Evolutionary conservation across 192 early-diverging fungal genomes (phyloP), one percentile per base, ranked within the genome.

Genomic region (Mortierella hygrophila): DNA sequence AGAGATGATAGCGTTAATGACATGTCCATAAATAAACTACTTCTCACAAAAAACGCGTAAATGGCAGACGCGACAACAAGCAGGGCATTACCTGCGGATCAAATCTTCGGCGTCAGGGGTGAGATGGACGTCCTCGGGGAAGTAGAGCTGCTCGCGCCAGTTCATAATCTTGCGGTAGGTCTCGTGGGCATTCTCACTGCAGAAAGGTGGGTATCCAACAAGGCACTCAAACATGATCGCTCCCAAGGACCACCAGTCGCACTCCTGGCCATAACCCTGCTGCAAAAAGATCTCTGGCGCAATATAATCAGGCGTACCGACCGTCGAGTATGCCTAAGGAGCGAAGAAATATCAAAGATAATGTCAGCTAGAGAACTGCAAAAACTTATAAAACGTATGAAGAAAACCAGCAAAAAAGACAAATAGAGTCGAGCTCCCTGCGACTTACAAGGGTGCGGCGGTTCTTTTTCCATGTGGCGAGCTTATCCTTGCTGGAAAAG

Each of bases 141-240:
- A 94, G 63, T 93, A 91, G 72, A 99, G 91, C 44, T 94, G 89
- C 74, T 98, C 96, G 44, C 93, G 93, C 97, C 97, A 98, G 85
- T 96, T 95, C 88, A 99, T 96, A 85, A 99, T 99, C 92, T 99
- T 99, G 72, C 95, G 93, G 87, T 99, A 99, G 0, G 97, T 99
- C 73, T 99, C 98, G 79, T 97, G 96, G 29, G 96, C 92, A 85
- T 94, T 95, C 60, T 98, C 98, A 71, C 94, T 94, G 88, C 97
- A 98, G 87, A 99, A 99, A 8, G 98, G 98, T 68, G 98, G 98
- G 80, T 98, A 99, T 21, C 98, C 98, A 49, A 97, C 94, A 77
- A 99, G 91, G 80, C 98, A 98, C 87, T 99, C 98, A 89, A 96
- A 99, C 96, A 99, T 98, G 85, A 99, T 99, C 13, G 97, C 97